phyloP scores from a whole-genome alignment of 495 filamentous ascomycete species.

The Penicillium paradoxum region DNA sequence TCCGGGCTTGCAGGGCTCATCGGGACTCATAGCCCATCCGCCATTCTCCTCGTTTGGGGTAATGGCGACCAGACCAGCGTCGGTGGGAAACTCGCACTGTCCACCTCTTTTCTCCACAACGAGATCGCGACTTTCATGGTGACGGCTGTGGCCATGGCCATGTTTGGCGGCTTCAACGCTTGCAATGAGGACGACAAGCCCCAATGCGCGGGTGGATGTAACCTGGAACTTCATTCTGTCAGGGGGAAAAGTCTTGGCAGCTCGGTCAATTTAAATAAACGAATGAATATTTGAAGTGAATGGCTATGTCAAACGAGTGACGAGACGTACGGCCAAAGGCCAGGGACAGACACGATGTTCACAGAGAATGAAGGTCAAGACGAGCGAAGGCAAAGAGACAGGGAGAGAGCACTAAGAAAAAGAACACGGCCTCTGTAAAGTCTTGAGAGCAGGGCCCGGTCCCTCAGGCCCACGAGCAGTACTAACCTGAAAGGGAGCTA shows the following conservation, averaged over 20 bases:
- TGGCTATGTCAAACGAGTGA: constrained; percentile 22
- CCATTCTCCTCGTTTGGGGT: constrained; percentile 61
- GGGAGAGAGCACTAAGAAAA: constrained; percentile 19
- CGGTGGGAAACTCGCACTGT: constrained; percentile 60
- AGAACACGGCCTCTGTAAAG: constrained; percentile 10
- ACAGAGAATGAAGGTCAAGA: constrained; percentile 26
- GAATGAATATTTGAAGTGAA: constrained; percentile 19
- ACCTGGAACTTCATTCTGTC: constrained; percentile 36
- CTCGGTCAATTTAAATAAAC: not conserved
- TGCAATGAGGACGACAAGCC: constrained; percentile 60
- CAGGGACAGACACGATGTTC: constrained; percentile 24
- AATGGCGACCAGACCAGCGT: constrained; percentile 64
- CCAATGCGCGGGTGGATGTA: constrained; percentile 21
- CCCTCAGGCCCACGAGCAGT: not conserved
- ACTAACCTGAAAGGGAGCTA: constrained; percentile 10
- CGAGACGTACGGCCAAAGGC: constrained; percentile 19
- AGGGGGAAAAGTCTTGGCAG: constrained; percentile 1
- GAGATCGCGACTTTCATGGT: constrained; percentile 22
- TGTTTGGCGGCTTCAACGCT: constrained; percentile 38
- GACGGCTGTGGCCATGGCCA: constrained; percentile 31
- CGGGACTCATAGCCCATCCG: constrained; percentile 79
- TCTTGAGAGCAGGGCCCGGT: not conserved
- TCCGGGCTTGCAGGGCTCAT: constrained; percentile 64
- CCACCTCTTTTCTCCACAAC: constrained; percentile 40
- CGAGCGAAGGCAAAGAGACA: constrained; percentile 19